A percentile compares a stretch with the other conserved stretches of the same genome.
Conservation (phyloP, 441 rosid species). For the Arabidopsis lyrata region DNA sequence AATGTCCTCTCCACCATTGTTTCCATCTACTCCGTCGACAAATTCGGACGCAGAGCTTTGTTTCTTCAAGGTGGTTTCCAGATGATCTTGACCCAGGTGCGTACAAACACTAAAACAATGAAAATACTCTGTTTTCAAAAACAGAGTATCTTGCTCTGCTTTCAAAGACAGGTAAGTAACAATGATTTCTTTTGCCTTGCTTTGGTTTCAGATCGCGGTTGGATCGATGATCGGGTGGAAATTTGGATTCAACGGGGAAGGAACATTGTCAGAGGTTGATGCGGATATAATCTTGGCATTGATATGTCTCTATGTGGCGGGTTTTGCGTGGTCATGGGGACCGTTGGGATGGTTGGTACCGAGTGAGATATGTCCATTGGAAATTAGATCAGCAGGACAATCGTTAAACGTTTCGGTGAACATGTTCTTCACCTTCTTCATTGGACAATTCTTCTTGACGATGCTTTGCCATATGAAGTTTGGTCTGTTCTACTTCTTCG, state of each 20-base stretch:
- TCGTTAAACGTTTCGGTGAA: slow-evolving; percentile 51
- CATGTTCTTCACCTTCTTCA: slow-evolving; percentile 53
- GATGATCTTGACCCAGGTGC: slow-evolving; percentile 54
- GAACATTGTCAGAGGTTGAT: slow-evolving; percentile 16
- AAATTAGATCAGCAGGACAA: slow-evolving; percentile 53
- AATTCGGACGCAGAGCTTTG: slow-evolving; percentile 49
- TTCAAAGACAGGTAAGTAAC: background rate
- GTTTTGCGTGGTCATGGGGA: slow-evolving; percentile 61
- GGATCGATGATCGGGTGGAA: slow-evolving; percentile 45
- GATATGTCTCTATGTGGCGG: slow-evolving; percentile 50
- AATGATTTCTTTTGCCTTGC: background rate
- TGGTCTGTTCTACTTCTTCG: slow-evolving; percentile 51
- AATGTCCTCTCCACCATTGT: slow-evolving; percentile 47
- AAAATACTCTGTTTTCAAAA: background rate
- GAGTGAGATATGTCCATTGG: slow-evolving; percentile 58
- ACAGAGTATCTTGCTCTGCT: background rate
- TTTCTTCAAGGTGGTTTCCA: slow-evolving; percentile 54
- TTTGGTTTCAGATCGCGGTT: slow-evolving; percentile 31
- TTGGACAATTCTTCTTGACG: slow-evolving; percentile 52
- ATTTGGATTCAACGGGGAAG: slow-evolving; percentile 47
- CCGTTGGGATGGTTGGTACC: slow-evolving; percentile 59
- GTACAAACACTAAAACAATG: background rate
- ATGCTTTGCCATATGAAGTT: slow-evolving; percentile 55
- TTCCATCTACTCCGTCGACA: slow-evolving; percentile 49
- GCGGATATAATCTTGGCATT: slow-evolving; percentile 38